Conservation (phyloP, 352 stramenopile species). For the Globisporangium recalcitrans region DNA sequence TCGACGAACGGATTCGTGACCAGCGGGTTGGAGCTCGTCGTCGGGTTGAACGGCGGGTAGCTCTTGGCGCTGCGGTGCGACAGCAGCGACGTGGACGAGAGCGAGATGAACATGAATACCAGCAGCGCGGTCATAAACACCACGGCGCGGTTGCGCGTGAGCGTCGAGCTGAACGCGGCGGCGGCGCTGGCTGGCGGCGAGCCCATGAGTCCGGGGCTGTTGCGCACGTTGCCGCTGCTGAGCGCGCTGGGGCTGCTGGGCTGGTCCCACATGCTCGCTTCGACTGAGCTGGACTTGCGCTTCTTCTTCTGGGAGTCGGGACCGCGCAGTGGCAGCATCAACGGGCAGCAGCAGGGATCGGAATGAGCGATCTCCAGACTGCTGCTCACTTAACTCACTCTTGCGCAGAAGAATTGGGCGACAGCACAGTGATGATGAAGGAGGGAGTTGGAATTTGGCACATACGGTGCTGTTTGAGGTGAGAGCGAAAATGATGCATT, state of each 20-base stretch:
- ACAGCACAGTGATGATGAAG: not conserved
- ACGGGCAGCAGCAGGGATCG: constrained; percentile 12
- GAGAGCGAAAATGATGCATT: not conserved
- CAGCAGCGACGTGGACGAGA: constrained; percentile 46
- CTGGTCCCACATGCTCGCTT: constrained; percentile 55
- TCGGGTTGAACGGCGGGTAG: constrained; percentile 17
- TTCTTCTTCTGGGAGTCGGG: constrained; percentile 61
- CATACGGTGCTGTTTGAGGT: not conserved
- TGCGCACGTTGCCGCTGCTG: constrained; percentile 18
- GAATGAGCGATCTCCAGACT: not conserved
- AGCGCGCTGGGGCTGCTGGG: constrained; percentile 18
- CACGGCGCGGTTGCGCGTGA: constrained; percentile 45
- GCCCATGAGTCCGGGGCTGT: constrained; percentile 18
- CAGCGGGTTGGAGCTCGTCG: constrained; percentile 6
- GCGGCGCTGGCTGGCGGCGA: constrained; percentile 22
- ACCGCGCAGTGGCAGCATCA: constrained; percentile 39
- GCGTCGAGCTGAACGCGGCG: constrained; percentile 32
- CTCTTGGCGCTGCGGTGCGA: constrained; percentile 15
- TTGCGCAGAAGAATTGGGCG: not conserved
- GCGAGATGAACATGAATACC: constrained; percentile 54
- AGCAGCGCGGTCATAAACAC: constrained; percentile 43
- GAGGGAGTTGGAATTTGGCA: not conserved
- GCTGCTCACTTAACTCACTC: too few species aligned
- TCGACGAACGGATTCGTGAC: constrained; percentile 14
- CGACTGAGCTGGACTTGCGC: constrained; percentile 72